Conservation (phyloP, 2,329 filamentous ascomycete genomes). For the Xylariaceae sp. region DNA sequence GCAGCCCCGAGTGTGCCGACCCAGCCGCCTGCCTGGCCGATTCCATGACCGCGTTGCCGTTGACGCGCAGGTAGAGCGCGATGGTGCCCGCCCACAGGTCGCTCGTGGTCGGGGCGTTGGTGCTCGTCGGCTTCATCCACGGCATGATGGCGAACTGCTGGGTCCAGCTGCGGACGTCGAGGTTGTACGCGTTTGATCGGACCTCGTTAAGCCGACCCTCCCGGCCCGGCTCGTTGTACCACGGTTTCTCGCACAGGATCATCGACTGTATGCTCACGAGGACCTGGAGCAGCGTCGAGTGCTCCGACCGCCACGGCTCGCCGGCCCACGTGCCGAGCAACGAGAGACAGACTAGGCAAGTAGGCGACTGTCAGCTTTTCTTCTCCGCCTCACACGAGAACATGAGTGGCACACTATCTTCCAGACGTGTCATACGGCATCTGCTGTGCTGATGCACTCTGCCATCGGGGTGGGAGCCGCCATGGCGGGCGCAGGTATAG, state of each 20-base stretch:
- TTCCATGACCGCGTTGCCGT: too few relatives aligned
- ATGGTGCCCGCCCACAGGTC: too few relatives aligned
- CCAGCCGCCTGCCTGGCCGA: too few relatives aligned
- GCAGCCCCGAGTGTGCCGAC: too few relatives aligned
- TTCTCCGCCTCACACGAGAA: conserved; percentile 9
- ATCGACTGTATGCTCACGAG: conserved; percentile 50
- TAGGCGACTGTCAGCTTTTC: neutral
- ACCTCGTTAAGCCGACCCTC: conserved; percentile 13
- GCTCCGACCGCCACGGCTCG: conserved; percentile 34
- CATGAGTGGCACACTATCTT: too few relatives aligned
- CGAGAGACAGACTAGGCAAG: conserved; percentile 42
- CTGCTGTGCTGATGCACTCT: too few relatives aligned
- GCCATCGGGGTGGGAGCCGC: too few relatives aligned
- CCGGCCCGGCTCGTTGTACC: conserved; percentile 45
- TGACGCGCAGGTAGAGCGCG: too few relatives aligned
- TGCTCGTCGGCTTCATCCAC: too few relatives aligned
- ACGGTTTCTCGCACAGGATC: conserved; percentile 47
- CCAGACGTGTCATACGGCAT: too few relatives aligned
- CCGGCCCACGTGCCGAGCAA: conserved; percentile 43
- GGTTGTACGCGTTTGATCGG: conserved; percentile 23
- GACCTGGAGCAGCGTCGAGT: conserved; percentile 43
- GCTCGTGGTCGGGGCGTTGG: too few relatives aligned
- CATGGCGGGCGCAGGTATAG: too few relatives aligned
- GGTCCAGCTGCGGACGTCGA: neutral
- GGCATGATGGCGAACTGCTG: neutral